These are phyloP conservation scores for Echium plantagineum DNA, from an alignment of 257 asterid species.

Conservation along the genomic window DNA sequence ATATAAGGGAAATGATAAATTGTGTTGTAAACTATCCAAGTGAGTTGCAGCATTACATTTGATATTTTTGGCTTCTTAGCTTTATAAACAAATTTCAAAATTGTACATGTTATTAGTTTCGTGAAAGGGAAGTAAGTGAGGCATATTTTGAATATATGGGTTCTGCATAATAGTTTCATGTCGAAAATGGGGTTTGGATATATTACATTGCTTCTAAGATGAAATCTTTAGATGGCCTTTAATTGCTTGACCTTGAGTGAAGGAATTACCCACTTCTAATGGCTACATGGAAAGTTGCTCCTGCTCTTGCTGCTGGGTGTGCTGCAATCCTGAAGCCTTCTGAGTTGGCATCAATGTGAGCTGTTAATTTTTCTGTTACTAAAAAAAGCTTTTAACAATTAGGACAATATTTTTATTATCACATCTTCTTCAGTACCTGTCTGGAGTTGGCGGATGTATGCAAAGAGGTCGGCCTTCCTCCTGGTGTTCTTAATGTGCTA, in stretches of 20 bases:
- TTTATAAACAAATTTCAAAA: not conserved
- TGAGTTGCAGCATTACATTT: too few species aligned
- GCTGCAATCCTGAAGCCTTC: slow-evolving; percentile 93
- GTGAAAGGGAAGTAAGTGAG: not conserved
- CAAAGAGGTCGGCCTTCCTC: slow-evolving; percentile 82
- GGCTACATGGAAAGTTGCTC: slow-evolving; percentile 99
- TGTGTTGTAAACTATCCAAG: too few species aligned
- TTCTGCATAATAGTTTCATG: too few species aligned
- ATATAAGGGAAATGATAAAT: too few species aligned
- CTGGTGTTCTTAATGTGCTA: slow-evolving; percentile 73
- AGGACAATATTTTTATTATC: not conserved
- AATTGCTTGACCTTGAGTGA: slow-evolving; percentile 7
- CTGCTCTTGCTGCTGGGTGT: slow-evolving; percentile 98
- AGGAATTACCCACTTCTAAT: slow-evolving; percentile 95
- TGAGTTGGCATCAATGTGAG: slow-evolving; percentile 76
- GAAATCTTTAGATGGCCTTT: slow-evolving; percentile 9
- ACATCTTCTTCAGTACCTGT: slow-evolving; percentile 53
- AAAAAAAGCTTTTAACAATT: slow-evolving; percentile 1
- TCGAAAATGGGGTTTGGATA: too few species aligned
- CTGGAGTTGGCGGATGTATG: slow-evolving; percentile 92
- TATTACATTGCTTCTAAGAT: not conserved
- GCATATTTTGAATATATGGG: not conserved
- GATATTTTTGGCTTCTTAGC: not conserved
- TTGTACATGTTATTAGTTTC: not conserved
- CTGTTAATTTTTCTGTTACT: slow-evolving; percentile 12